Evolutionary conservation across 805 yeast genomes (phyloP), one percentile per base, ranked within the genome.

Genomic region (Wickerhamiella australiensis): DNA sequence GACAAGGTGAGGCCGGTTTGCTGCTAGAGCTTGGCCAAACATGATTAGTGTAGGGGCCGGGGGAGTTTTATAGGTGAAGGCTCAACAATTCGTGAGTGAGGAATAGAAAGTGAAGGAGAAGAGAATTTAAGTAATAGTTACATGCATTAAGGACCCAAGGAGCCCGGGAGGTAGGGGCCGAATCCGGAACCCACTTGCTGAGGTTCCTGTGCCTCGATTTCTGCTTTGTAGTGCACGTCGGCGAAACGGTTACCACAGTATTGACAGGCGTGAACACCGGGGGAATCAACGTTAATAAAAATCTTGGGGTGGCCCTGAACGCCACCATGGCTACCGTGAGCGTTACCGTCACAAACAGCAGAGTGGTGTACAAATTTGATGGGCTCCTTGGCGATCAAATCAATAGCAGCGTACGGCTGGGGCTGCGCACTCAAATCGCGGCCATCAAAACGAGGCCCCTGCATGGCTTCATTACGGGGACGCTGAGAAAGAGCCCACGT

Each of bases 291-390:
- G 65, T 84, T 84, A 65, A 85, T 84, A 64, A 68, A 85, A 20
- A 85, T 77, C 64, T 80, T 82, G 41, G 95, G 95, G 64, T 85
- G 95, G 17, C 95, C 95, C 59, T 76, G 78, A 18, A 68, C 70
- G 9, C 82, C 83, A 37, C 61, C 61, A 41, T 54, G 58, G 57
- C 72, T 78, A 56, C 82, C 80, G 50, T 59, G 52, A 54, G 52
- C 54, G 53, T 66, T 71, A 36, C 95, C 95, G 59, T 82, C 85
- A 64, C 95, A 85, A 15, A 81, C 90, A 0, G 95, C 95, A 47
- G 78, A 65, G 58, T 78, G 73, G 54, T 72, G 74, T 53, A 85
- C 68, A 60, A 74, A 82, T 57, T 77, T 69, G 38, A 85, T 68
- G 2, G 95, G 94, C 60, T 79, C 78, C 61, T 80, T 68, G 27